Evolutionary conservation across 768 basidiomycete genomes (phyloP), one percentile per base, ranked within the genome.

Genomic region (Mycena amicta): DNA sequence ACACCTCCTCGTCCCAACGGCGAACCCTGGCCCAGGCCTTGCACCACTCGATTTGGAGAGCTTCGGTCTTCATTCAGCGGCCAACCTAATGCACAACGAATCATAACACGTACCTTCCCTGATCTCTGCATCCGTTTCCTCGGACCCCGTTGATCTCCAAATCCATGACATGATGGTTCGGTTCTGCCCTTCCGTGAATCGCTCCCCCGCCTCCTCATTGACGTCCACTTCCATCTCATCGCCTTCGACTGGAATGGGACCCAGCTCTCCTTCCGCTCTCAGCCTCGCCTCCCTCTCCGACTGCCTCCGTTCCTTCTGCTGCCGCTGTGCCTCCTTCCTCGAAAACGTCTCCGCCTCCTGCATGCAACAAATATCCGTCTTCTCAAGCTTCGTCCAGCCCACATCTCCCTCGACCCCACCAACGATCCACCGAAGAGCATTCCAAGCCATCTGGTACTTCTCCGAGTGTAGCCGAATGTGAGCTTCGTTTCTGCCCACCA

Each of bases 1-100:
- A 2, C 1, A 61, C 54, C 58, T 61, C 58, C 26, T 61, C 60
- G 2, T 28, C 27, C 60, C 60, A 61, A 18, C 31, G 43, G 18
- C 29, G 27, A 0, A 47, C 22, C 16, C 25, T 26, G 11, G 31
- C 57, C 4, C 18, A 51, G 12, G 15, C 33, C 8, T n/a, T n/a
- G n/a, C n/a, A n/a, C n/a, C n/a, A n/a, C n/a, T n/a, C n/a, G n/a
- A n/a, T n/a, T n/a, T n/a, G 6, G 20, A 43, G 11, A 43, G 6
- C 6, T 43, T 22, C 6, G 41, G 11, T 12, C 11, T 5, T 12
- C 12, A 43, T 13, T 13, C 41, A 22, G 20, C 6, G 12, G 11
- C 5, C 30, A 20, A 31, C 8, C 11, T 5, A 50, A 50, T 23
- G 18, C 16, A 50, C 49, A 31, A n/a, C n/a, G n/a, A 22, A 28